These are phyloP conservation scores for Collybiopsis luxurians DNA, from an alignment of 768 basidiomycete species.

Conservation along the genomic window DNA sequence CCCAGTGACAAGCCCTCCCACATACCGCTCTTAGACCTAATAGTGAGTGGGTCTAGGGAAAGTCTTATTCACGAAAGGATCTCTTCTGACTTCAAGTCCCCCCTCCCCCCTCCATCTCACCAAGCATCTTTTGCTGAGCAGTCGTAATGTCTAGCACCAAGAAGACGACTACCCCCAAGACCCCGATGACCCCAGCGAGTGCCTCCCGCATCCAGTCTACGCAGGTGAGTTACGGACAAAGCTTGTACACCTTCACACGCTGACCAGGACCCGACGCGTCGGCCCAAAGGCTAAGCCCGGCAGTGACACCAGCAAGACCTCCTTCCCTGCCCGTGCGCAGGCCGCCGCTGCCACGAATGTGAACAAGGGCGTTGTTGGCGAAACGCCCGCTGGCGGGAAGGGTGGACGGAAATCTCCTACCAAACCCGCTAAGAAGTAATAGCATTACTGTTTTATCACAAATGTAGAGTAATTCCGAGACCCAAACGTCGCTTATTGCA, in stretches of 20 bases:
- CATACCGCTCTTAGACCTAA: no score
- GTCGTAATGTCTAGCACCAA: background rate
- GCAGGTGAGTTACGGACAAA: background rate
- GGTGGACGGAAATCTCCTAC: constrained; percentile 3
- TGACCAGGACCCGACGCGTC: background rate
- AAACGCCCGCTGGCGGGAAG: background rate
- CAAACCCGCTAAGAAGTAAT: background rate
- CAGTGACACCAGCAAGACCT: background rate
- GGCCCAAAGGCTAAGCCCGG: constrained; percentile 8
- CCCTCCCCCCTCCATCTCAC: background rate
- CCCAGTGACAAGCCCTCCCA: no score
- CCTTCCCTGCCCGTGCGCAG: constrained; percentile 4
- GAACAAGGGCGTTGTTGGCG: background rate
- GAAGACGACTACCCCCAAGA: constrained; percentile 1
- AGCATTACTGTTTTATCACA: background rate
- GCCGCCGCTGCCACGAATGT: background rate
- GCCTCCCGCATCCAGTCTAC: constrained; percentile 8
- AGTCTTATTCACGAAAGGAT: no score
- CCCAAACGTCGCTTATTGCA: no score
- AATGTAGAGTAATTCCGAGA: no score
- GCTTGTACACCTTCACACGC: background rate
- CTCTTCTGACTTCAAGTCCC: no score
- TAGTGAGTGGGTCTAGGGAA: no score
- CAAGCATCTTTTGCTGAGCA: background rate
- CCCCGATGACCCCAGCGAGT: background rate